Conservation (phyloP, 768 basidiomycete species). For the Lactarius vividus region DNA sequence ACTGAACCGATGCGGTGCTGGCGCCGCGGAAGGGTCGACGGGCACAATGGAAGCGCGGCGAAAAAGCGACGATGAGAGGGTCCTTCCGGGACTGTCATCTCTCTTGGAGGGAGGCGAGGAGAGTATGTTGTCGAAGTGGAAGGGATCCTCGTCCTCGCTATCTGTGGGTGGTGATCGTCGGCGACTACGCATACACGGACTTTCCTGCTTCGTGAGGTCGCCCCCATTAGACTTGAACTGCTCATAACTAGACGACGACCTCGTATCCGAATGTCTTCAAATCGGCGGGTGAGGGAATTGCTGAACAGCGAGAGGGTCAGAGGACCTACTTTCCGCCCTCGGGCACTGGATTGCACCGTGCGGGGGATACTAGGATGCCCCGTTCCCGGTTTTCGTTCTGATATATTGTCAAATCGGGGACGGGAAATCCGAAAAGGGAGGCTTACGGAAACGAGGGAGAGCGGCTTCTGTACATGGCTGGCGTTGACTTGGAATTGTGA, state of each 20-base stretch:
- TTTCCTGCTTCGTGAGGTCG: background rate
- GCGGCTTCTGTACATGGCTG: conserved; percentile 11
- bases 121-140: conserved; percentile 22
- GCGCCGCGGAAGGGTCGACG: conserved; percentile 13
- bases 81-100: background rate
- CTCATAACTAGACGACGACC: conserved; percentile 8
- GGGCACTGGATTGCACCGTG: background rate
- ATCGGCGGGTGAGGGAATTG: background rate
- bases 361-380: background rate
- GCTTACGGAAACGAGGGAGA: conserved; percentile 10
- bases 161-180: conserved; percentile 12
- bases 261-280: background rate
- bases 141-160: conserved; percentile 25
- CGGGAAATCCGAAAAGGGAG: background rate
- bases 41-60: conserved; percentile 25
- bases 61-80: conserved; percentile 12
- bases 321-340: conserved; percentile 4
- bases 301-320: background rate
- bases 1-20: conserved; percentile 22
- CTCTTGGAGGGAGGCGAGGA: background rate
- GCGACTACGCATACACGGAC: background rate
- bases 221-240: background rate
- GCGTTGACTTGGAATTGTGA: conserved; percentile 22
- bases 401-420: background rate
- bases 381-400: background rate